Conservation (phyloP, 2,329 filamentous ascomycete species). For the Colletotrichum tanaceti region DNA sequence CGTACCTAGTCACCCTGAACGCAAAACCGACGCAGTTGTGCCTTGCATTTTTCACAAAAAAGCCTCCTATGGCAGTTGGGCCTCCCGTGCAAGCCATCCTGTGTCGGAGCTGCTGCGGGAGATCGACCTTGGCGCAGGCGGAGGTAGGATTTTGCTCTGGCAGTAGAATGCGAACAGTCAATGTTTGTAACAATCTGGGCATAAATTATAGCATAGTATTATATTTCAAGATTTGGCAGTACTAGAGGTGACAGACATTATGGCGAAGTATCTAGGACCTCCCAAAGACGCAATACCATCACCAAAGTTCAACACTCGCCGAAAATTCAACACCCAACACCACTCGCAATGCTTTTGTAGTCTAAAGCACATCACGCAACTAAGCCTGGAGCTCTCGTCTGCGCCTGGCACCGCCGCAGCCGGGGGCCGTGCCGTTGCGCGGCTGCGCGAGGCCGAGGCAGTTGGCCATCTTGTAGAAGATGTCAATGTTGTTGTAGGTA, state of each 20-base stretch:
- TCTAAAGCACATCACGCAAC: neutral
- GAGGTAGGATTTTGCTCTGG: too few relatives aligned
- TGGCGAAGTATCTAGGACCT: neutral
- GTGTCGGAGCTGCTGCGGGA: neutral
- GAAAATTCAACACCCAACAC: slow-evolving; percentile 12
- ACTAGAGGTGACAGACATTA: neutral
- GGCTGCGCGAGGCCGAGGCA: slow-evolving; percentile 68
- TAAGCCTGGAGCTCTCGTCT: slow-evolving; percentile 13
- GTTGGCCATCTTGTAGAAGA: slow-evolving; percentile 79
- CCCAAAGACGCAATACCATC: neutral
- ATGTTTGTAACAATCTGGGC: too few relatives aligned
- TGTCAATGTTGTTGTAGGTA: slow-evolving; percentile 76
- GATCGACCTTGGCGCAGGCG: slow-evolving; percentile 12
- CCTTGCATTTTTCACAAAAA: too few relatives aligned
- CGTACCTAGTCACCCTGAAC: neutral
- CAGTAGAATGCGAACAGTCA: too few relatives aligned
- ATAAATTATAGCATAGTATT: neutral
- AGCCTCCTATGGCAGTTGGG: neutral
- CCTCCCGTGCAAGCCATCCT: neutral
- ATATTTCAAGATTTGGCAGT: slow-evolving; percentile 3
- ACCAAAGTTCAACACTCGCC: neutral
- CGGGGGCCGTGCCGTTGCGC: slow-evolving; percentile 23
- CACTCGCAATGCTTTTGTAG: slow-evolving; percentile 25
- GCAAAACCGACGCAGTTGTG: neutral
- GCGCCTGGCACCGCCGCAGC: slow-evolving; percentile 6